Conservation (phyloP, 768 basidiomycete genomes). For the Tephrocybe sp. region DNA sequence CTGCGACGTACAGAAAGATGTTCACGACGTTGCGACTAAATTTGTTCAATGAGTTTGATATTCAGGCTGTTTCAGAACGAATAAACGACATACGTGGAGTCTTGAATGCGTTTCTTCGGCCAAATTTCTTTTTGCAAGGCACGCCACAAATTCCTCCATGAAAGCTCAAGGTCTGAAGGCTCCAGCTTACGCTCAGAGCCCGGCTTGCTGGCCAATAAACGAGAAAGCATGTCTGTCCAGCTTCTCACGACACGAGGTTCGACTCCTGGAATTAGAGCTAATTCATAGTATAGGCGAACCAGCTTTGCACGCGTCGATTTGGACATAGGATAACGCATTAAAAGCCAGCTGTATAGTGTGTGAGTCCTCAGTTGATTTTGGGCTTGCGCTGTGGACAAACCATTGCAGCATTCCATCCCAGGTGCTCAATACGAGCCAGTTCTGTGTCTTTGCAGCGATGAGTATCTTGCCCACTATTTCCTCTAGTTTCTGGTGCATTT, state of each 20-base stretch:
- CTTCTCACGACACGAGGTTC: slow-evolving; percentile 69
- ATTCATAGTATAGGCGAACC: slow-evolving; percentile 74
- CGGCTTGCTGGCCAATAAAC: slow-evolving; percentile 66
- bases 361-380: too few species aligned
- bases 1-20: slow-evolving; percentile 72
- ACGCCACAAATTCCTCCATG: slow-evolving; percentile 80
- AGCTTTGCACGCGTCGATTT: slow-evolving; percentile 71
- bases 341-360: slow-evolving; percentile 65
- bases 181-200: slow-evolving; percentile 70
- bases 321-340: slow-evolving; percentile 78
- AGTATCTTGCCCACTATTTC: slow-evolving; percentile 67
- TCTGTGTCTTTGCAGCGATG: slow-evolving; percentile 71
- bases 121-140: slow-evolving; percentile 72
- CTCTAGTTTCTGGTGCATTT: slow-evolving; percentile 72
- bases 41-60: slow-evolving; percentile 6
- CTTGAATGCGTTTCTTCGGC: slow-evolving; percentile 63
- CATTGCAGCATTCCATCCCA: slow-evolving; percentile 85
- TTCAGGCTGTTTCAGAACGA: background rate
- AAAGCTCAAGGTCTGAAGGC: slow-evolving; percentile 61
- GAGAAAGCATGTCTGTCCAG: slow-evolving; percentile 80
- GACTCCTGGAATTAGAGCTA: slow-evolving; percentile 75
- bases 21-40: slow-evolving; percentile 65
- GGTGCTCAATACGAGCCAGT: slow-evolving; percentile 70
- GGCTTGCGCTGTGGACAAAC: too few species aligned
- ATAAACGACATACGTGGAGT: slow-evolving; percentile 48